A percentile compares a stretch with the other conserved stretches of the same genome.
Evolutionary conservation across 192 early-diverging fungal species (phyloP).

Genomic region (Oehlia diaphana): DNA sequence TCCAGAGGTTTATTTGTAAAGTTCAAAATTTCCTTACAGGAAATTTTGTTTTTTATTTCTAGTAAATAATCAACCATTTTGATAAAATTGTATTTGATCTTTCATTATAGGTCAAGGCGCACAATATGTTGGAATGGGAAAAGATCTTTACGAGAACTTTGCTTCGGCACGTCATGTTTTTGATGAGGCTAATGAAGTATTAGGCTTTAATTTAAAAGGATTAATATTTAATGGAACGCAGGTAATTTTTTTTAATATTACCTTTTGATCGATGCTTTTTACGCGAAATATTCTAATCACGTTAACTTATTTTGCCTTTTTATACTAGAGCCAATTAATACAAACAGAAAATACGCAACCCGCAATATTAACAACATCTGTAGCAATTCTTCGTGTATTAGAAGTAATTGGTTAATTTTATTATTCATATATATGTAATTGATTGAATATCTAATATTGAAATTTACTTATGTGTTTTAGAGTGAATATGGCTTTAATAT

Average conservation of each 20-base stretch:
- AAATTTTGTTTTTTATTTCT: background rate
- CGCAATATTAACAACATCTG: constrained; percentile 87
- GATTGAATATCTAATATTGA: background rate
- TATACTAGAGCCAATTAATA: constrained; percentile 50
- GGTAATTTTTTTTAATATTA: constrained; percentile 31
- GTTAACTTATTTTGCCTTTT: background rate
- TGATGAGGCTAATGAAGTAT: constrained; percentile 87
- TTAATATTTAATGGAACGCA: constrained; percentile 90
- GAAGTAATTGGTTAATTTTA: constrained; percentile 46
- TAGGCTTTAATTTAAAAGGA: constrained; percentile 66
- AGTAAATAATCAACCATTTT: background rate
- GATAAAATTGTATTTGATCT: background rate
- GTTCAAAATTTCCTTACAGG: background rate
- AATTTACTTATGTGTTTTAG: constrained; percentile 22
- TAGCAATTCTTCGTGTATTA: constrained; percentile 82
- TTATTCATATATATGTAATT: background rate
- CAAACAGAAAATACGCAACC: constrained; percentile 83
- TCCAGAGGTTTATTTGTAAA: background rate
- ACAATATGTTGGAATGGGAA: constrained; percentile 91
- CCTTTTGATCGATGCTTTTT: background rate
- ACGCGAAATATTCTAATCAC: background rate
- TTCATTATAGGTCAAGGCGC: constrained; percentile 67
- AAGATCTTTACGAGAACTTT: constrained; percentile 79
- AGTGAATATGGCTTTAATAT: constrained; percentile 79
- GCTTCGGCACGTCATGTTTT: constrained; percentile 75